A percentile compares a stretch with the other conserved stretches of the same genome.
Evolutionary conservation across 2,329 filamentous ascomycete species (phyloP).

Genomic region (Fonsecaea pedrosoi): DNA sequence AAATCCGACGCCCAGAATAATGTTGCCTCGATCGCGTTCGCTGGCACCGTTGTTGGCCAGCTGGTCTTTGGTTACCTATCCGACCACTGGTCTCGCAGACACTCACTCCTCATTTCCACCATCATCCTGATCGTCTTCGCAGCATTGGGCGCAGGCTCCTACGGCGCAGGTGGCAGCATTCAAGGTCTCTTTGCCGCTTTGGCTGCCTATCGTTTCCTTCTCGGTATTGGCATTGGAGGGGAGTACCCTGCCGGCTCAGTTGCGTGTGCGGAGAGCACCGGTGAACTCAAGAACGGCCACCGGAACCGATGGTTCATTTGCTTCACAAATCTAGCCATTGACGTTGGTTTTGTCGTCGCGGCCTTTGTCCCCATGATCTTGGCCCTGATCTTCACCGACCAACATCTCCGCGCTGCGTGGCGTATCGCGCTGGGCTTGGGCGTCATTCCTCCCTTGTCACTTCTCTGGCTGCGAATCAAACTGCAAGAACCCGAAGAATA

Average conservation of each 20-base stretch:
- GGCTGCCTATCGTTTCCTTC: conserved; percentile 83
- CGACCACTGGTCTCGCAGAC: conserved; percentile 84
- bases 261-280: conserved; percentile 80
- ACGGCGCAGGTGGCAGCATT: conserved; percentile 71
- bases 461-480: conserved; percentile 74
- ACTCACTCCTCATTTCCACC: conserved; percentile 80
- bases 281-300: conserved; percentile 78
- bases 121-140: conserved; percentile 85
- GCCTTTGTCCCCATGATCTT: conserved; percentile 76
- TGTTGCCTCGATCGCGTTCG: conserved; percentile 82
- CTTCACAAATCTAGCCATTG: conserved; percentile 88
- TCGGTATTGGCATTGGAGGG: conserved; percentile 78
- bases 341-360: conserved; percentile 81
- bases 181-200: conserved; percentile 78
- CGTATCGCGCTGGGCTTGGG: conserved; percentile 79
- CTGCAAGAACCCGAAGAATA: conserved; percentile 82
- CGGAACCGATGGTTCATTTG: conserved; percentile 92
- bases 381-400: conserved; percentile 63
- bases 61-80: conserved; percentile 76
- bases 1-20: conserved; percentile 73
- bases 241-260: conserved; percentile 70
- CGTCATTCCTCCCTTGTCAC: conserved; percentile 74
- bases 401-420: conserved; percentile 78
- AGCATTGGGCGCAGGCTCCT: conserved; percentile 76
- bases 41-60: conserved; percentile 82